Base-by-base conservation (phyloP, 768 basidiomycete species). In the Lactarius evosmus region DNA sequence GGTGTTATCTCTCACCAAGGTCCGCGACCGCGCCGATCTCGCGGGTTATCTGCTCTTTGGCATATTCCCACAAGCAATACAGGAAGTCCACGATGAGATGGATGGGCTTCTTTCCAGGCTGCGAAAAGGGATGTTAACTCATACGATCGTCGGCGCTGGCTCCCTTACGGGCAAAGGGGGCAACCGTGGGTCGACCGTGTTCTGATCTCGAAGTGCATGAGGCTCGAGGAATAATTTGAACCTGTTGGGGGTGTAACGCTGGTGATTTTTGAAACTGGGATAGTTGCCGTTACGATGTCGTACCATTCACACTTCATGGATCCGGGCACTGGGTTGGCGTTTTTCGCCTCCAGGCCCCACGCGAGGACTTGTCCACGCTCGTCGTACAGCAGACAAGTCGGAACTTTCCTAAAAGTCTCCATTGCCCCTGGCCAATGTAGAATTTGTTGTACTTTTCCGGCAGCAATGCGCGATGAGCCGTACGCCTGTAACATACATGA, bases 201-300 rank as follows among this genome's bases (percentile, higher is more conserved):
- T 79, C 67, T 87, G 83, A 71, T 92, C 87, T 36, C 92, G 86
- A 51, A 94, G 78, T 0, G 85, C 90, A 58, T 83, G 83, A 3
- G 93, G 93, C 70, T 94, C 91, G 62, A 95, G 78, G 74, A 91
- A 92, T 57, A 95, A 77, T 71, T 95, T 95, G 79, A 94, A 95
- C 86, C 85, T 81, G 46, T 49, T 25, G 46, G 46, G 46, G 46
- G 12, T 49, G 55, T n/a, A 56, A 49, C 16, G 36, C 25, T 19
- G n/a, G 19, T 16, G 22, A n/a, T 22, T 11, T 29, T 34, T 41
- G 56, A 8, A 19, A 63, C 11, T 19, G 25, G 50, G 22, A 34
- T 30, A 34, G 25, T 8, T n/a, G 30, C 3, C 25, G 52, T 22
- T 14, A 67, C 40, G 19, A 75, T 14, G 11, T 36, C 74, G 49